Evolutionary conservation across 2,329 filamentous ascomycete genomes (phyloP), one percentile per base, ranked within the genome.

Genomic region (Ceratocystis alfenasii): DNA sequence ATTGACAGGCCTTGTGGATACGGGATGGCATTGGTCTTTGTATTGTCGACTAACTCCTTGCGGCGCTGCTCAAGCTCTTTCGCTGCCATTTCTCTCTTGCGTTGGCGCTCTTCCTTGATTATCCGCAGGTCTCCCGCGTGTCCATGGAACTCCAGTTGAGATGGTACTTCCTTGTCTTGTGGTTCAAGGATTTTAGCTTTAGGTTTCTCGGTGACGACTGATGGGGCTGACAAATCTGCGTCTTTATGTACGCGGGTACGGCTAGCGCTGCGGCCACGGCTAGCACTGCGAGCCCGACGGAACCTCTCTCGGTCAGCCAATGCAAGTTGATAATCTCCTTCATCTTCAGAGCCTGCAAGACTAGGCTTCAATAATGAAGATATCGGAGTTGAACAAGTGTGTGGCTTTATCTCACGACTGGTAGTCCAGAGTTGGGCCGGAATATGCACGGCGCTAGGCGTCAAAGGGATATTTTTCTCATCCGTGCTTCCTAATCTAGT

Each of bases 51-150:
- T 30, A 95, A 79, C 15, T 93, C 96, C 72, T 89, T 84, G 67
- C 93, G 86, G 33, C 93, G 85, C 71, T 94, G 89, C 74, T 96
- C 92, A 0, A 97, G 82, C 74, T 96, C 92, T 61, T 88, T 86
- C 6, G 91, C 90, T 8, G 88, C 88, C 62, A 85, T 79, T 69
- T 90, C 88, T 75, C 87, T 89, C 75, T 87, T 88, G 61, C 81
- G 76, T 68, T 84, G 82, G 60, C 83, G 78, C 68, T 88, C 85
- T 44, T 84, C 80, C 70, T 79, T 85, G 70, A 81, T 80, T 66
- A 78, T 74, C 67, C 77, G 79, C 67, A 85, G 72, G 68, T 86
- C 83, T 2, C 82, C 82, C 17, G 76, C 77, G 68, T 79, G 78
- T 57, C 80, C 76, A 6, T 2, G 71, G 30, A 44, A 66, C 1